A percentile compares a stretch with the other conserved stretches of the same genome.
Conservation (phyloP, 108 stramenopile species). For the Fragilariopsis cylindrus region DNA sequence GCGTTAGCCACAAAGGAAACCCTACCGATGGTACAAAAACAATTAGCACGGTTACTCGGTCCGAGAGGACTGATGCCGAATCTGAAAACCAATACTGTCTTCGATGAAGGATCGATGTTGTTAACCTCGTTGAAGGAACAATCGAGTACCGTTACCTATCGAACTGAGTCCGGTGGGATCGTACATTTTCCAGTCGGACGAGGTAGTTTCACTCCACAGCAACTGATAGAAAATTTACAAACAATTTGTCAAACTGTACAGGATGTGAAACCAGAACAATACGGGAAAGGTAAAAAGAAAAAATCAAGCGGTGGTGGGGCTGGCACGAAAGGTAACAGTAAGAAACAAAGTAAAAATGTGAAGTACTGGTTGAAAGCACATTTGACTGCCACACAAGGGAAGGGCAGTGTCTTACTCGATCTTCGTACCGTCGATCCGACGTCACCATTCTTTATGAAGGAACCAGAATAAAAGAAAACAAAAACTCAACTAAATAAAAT, state of each 20-base stretch:
- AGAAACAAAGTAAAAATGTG: conserved; percentile 50
- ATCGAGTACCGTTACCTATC: conserved; percentile 80
- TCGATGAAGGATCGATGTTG: conserved; percentile 49
- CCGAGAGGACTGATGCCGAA: conserved; percentile 98
- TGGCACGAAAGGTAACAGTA: conserved; percentile 30
- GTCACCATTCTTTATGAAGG: conserved; percentile 67
- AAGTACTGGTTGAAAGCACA: conserved; percentile 77
- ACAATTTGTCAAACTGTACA: conserved; percentile 69
- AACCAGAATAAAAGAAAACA: conserved; percentile 37
- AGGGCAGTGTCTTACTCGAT: conserved; percentile 62
- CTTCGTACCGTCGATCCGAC: conserved; percentile 81
- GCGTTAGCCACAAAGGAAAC: conserved; percentile 88
- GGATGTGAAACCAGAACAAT: conserved; percentile 72
- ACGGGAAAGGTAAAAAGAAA: conserved; percentile 75
- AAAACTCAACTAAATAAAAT: neutral
- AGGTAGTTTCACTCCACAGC: conserved; percentile 65
- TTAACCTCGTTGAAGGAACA: conserved; percentile 53
- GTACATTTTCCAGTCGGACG: conserved; percentile 90
- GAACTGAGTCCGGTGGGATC: conserved; percentile 88
- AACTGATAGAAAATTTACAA: conserved; percentile 71
- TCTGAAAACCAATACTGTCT: conserved; percentile 91
- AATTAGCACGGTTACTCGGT: conserved; percentile 86
- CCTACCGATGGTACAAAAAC: conserved; percentile 68
- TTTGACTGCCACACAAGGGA: conserved; percentile 69
- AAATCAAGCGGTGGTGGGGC: conserved; percentile 20